Percentiles rank a stretch among this genome's conserved stretches.
Conservation (phyloP, 305 asterid genomes). For the Ilex paraguariensis region DNA sequence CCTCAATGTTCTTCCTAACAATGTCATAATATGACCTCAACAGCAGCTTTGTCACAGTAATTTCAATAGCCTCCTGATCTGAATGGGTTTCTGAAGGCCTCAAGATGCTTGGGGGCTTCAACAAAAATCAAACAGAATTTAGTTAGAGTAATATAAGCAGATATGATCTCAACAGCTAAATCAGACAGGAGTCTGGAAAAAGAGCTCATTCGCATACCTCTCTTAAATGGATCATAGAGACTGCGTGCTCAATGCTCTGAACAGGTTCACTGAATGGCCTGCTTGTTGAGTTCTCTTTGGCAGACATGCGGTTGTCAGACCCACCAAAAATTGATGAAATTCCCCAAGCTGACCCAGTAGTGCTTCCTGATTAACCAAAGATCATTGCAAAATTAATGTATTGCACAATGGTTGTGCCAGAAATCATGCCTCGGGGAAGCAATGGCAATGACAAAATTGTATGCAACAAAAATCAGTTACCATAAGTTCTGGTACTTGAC, state of each 20-base stretch:
- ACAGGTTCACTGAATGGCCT: slow-evolving; percentile 60
- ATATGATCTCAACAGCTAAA: slow-evolving; percentile 2
- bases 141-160: slow-evolving; percentile 14
- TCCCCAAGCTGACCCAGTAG: slow-evolving; percentile 79
- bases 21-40: slow-evolving; percentile 91
- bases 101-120: slow-evolving; percentile 86
- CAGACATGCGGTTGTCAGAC: slow-evolving; percentile 53
- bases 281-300: slow-evolving; percentile 55
- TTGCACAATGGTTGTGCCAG: background rate
- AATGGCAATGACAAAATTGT: too few species aligned
- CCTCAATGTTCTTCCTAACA: slow-evolving; percentile 91
- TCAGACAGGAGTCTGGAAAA: slow-evolving; percentile 3
- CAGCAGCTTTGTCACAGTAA: slow-evolving; percentile 69
- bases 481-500: too few species aligned
- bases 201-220: slow-evolving; percentile 47
- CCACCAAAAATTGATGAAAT: slow-evolving; percentile 92
- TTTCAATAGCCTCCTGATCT: slow-evolving; percentile 75
- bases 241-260: slow-evolving; percentile 57
- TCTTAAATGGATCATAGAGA: slow-evolving; percentile 78
- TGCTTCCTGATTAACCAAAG: slow-evolving; percentile 36
- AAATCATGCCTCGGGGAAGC: background rate
- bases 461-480: background rate
- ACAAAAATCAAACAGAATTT: slow-evolving; percentile 13
- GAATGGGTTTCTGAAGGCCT: slow-evolving; percentile 90
- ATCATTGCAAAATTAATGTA: slow-evolving; percentile 16